A percentile compares a stretch with the other conserved stretches of the same genome.
phyloP scores from a whole-genome alignment of 768 basidiomycete species.

The Kwoniella botswanensis region DNA sequence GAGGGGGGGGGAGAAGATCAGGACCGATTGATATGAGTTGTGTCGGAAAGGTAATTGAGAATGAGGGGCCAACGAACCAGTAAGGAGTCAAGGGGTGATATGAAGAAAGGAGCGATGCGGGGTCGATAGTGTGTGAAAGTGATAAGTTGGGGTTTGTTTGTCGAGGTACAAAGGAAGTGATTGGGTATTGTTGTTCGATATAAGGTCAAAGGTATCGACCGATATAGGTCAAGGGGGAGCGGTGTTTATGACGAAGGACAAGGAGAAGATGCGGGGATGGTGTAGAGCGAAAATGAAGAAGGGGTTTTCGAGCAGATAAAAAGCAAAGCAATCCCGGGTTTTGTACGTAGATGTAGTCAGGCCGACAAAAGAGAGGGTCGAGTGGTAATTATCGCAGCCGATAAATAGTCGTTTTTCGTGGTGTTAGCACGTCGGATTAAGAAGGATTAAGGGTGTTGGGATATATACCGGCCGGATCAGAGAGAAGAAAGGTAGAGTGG shows the following conservation, averaged over 20 bases:
- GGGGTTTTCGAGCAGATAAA: background rate
- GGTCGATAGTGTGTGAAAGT: slow-evolving; percentile 5
- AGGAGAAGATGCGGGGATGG: background rate
- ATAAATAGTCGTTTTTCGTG: slow-evolving; percentile 4
- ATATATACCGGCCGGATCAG: slow-evolving; percentile 15
- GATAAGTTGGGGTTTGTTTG: background rate
- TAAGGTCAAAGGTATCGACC: slow-evolving; percentile 1
- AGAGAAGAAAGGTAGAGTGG: slow-evolving; percentile 4
- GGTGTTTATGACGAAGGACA: background rate
- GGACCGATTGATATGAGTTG: slow-evolving; percentile 2
- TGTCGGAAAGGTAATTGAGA: slow-evolving; percentile 14
- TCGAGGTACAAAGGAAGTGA: slow-evolving; percentile 4
- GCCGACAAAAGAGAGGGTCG: slow-evolving; percentile 9
- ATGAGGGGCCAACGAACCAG: slow-evolving; percentile 9
- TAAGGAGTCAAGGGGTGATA: background rate
- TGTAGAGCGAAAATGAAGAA: background rate
- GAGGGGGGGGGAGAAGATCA: background rate
- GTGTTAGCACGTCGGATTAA: background rate
- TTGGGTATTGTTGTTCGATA: slow-evolving; percentile 1
- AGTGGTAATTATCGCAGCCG: slow-evolving; percentile 1
- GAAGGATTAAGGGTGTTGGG: too few relatives aligned
- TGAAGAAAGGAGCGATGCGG: slow-evolving; percentile 4
- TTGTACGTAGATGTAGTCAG: slow-evolving; percentile 9
- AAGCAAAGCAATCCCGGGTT: background rate
- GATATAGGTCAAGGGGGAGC: slow-evolving; percentile 1